Evolutionary conservation across 2,329 filamentous ascomycete species (phyloP), one percentile per base, ranked within the genome.

Genomic region (Colletotrichum scovillei): DNA sequence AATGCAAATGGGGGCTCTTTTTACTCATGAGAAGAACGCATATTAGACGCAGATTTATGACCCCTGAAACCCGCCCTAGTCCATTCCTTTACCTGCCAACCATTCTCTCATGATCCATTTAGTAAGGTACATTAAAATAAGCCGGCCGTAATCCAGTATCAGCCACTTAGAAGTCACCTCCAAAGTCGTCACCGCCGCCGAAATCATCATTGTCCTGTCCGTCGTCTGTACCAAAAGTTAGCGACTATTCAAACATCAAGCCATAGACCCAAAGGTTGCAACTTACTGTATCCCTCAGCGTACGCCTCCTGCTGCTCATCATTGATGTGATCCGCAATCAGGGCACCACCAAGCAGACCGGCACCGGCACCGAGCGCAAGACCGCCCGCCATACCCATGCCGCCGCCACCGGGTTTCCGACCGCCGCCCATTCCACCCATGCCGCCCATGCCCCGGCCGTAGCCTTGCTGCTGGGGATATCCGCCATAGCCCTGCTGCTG

Each of bases 361-460:
- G 93, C 95, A 76, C 95, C 95, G 4, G 94, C 82, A 84, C 95
- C 95, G 56, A 97, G 85, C 26, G 94, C 94, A 9, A 92, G 91
- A 64, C 92, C 94, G 60, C 94, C 94, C 1, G 88, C 90, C 73
- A 89, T 87, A n/a, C 94, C 94, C 77, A 80, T 77, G 46, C 82
- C 81, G 57, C 82, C 83, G 30, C 85, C 84, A 63, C 82, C 81
- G 28, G 67, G 68, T 52, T 63, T 74, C 49, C 57, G 70, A 59
- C 78, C 78, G 2, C 76, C 76, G 69, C 76, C 76, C 74, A 76
- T 86, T 2, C 88, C 88, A 5, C 86, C 84, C 64, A 77, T 78
- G 0, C 76, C 76, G 67, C 76, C 76, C 52, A 57, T 59, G n/a
- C 52, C 62, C 22, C 30, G 46, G 60, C 76, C 74, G 28, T 78